phyloP scores from a whole-genome alignment of 768 basidiomycete genomes.

The Pholiota microspora region DNA sequence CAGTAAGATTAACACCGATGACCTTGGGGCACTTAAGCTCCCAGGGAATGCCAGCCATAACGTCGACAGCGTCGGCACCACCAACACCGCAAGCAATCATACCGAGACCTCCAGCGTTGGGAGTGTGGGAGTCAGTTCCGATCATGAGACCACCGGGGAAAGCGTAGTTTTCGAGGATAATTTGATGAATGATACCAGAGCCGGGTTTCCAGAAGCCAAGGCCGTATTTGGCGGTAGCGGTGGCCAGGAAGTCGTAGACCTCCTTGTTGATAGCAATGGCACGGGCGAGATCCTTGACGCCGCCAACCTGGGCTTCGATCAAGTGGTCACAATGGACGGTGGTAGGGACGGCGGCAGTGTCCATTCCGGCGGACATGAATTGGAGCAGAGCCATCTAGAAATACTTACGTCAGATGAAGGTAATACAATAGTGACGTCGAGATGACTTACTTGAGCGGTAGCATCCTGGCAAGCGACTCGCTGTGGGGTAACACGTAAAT shows the following conservation, averaged over 20 bases:
- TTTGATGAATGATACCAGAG: conserved; percentile 98
- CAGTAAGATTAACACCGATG: conserved; percentile 95
- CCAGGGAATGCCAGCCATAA: conserved; percentile 98
- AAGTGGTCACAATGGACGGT: conserved; percentile 99
- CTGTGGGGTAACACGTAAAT: conserved; percentile 33
- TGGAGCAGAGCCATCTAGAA: conserved; percentile 96
- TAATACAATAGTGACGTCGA: conserved; percentile 19
- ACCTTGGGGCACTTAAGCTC: conserved; percentile 99
- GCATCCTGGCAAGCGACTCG: conserved; percentile 92
- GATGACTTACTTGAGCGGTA: conserved; percentile 66
- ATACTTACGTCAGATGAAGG: conserved; percentile 33
- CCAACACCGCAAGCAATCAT: conserved; percentile 99
- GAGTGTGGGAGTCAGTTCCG: conserved; percentile 98
- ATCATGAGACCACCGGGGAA: conserved; percentile 99
- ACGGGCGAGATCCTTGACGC: conserved; percentile 89
- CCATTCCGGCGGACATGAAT: conserved; percentile 99
- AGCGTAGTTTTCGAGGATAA: conserved; percentile 98
- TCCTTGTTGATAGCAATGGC: conserved; percentile 95
- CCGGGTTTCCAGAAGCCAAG: conserved; percentile 99
- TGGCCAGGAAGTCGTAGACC: conserved; percentile 99
- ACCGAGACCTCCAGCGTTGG: conserved; percentile 98
- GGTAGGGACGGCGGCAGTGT: conserved; percentile 95
- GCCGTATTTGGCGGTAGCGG: conserved; percentile 96
- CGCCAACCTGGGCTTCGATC: conserved; percentile 95
- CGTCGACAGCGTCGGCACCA: conserved; percentile 98